These are phyloP conservation scores for Aspergillus taichungensis DNA, from an alignment of 495 filamentous ascomycete species.

Conservation along the genomic window DNA sequence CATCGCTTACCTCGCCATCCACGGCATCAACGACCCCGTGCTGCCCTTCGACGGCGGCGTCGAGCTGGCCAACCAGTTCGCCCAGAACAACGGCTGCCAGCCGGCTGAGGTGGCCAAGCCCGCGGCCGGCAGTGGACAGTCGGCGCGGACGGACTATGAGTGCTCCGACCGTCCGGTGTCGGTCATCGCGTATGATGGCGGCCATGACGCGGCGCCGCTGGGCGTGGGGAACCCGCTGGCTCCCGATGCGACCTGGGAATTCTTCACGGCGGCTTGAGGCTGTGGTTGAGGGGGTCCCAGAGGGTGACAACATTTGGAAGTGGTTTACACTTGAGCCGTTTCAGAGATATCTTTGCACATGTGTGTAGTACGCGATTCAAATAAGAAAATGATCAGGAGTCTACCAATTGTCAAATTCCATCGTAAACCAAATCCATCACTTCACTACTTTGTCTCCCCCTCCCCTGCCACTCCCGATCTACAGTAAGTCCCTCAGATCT, in stretches of 20 bases:
- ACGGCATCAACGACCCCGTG: conserved; percentile 30
- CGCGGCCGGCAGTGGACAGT: conserved; percentile 4
- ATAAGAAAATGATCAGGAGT: too few relatives aligned
- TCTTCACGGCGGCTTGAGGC: too few relatives aligned
- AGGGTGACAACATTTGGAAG: too few relatives aligned
- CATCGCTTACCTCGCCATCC: conserved; percentile 37
- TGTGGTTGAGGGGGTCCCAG: too few relatives aligned
- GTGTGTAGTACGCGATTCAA: too few relatives aligned
- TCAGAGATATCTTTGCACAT: too few relatives aligned
- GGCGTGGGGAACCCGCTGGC: conserved; percentile 10
- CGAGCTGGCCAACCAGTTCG: conserved; percentile 28
- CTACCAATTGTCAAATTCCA: too few relatives aligned
- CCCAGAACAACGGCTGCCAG: conserved; percentile 30
- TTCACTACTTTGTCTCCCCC: too few relatives aligned
- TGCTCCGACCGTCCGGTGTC: conserved; percentile 10
- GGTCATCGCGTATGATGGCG: conserved; percentile 14
- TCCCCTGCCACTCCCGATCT: too few relatives aligned
- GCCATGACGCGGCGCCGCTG: conserved; percentile 10
- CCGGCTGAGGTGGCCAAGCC: conserved; percentile 3
- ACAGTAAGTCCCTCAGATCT: too few relatives aligned
- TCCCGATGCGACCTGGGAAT: conserved; percentile 9
- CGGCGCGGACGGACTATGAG: conserved; percentile 5
- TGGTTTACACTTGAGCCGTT: not conserved
- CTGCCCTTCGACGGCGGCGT: conserved; percentile 27
- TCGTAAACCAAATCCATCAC: too few relatives aligned